phyloP scores from a whole-genome alignment of 805 yeast species.

The Wickerhamiella brachini region DNA sequence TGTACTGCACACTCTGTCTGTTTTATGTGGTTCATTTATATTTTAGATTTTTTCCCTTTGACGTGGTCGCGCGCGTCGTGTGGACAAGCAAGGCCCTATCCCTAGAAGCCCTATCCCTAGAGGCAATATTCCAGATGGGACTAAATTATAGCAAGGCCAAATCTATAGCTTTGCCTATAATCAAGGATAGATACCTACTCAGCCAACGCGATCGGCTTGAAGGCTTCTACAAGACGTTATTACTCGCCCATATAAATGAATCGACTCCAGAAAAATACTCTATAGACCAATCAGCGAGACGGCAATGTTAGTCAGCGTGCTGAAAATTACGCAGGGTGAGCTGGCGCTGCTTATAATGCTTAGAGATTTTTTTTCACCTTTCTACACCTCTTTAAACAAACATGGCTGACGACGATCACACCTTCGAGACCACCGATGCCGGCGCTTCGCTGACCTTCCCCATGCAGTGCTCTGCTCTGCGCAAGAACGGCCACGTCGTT shows the following conservation, averaged over 20 bases:
- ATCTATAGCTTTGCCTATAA: too few species aligned
- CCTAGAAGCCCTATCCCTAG: neutral
- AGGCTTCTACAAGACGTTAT: too few species aligned
- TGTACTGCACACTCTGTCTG: too few species aligned
- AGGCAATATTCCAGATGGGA: neutral
- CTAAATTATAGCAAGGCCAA: neutral
- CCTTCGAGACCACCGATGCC: constrained; percentile 95
- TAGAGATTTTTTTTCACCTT: constrained; percentile 2
- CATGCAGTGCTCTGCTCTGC: constrained; percentile 98
- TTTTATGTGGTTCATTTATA: too few species aligned
- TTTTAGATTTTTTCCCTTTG: too few species aligned
- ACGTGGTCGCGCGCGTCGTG: too few species aligned
- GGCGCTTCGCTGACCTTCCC: constrained; percentile 98
- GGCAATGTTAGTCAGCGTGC: neutral
- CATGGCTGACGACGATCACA: constrained; percentile 43
- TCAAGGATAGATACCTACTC: too few species aligned
- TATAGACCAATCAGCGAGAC: neutral
- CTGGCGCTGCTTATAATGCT: neutral
- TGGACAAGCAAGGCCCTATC: too few species aligned
- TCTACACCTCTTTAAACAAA: constrained; percentile 5
- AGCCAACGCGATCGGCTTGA: too few species aligned
- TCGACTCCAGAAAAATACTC: too few species aligned
- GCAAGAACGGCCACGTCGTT: constrained; percentile 98
- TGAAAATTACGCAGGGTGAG: constrained; percentile 1
- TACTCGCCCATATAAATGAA: too few species aligned